phyloP scores from a whole-genome alignment of 1,284 basidiomycete species.

The Puccinia horiana region DNA sequence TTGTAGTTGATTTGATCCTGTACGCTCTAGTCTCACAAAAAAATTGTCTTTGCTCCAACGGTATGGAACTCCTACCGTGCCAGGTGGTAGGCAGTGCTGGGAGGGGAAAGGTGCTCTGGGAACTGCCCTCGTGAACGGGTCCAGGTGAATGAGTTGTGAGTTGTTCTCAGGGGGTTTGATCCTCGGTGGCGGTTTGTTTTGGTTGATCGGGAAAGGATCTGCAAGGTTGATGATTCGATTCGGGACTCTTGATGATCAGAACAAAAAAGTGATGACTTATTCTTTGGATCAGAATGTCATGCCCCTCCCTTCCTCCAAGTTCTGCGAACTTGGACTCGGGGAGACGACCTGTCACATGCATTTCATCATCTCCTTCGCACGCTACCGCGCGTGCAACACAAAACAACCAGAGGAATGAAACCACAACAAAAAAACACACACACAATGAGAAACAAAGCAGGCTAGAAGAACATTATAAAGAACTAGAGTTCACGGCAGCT shows the following conservation, averaged over 20 bases:
- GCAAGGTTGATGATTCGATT: too few relatives aligned
- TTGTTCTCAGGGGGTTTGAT: neutral
- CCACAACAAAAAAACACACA: too few relatives aligned
- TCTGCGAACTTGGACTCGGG: too few relatives aligned
- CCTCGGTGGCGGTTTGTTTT: slow-evolving; percentile 3
- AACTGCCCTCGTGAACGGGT: neutral
- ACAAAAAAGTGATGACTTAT: too few relatives aligned
- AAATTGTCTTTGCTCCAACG: too few relatives aligned
- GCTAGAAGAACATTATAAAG: too few relatives aligned
- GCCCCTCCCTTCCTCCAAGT: too few relatives aligned
- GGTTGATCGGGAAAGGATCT: neutral
- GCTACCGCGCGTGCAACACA: slow-evolving; percentile 4
- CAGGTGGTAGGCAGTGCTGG: too few relatives aligned
- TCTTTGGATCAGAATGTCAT: neutral
- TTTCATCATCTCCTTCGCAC: neutral
- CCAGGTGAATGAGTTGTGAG: neutral
- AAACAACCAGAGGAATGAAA: too few relatives aligned
- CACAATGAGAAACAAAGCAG: neutral
- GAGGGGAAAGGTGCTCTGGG: neutral
- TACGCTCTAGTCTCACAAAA: too few relatives aligned
- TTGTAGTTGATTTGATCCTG: too few relatives aligned
- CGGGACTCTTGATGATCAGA: neutral
- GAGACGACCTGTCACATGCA: neutral
- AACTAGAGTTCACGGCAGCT: too few relatives aligned
- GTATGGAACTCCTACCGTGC: neutral